Conservation (phyloP, 2,329 filamentous ascomycete genomes). For the Fusarium sterilihyphosum region DNA sequence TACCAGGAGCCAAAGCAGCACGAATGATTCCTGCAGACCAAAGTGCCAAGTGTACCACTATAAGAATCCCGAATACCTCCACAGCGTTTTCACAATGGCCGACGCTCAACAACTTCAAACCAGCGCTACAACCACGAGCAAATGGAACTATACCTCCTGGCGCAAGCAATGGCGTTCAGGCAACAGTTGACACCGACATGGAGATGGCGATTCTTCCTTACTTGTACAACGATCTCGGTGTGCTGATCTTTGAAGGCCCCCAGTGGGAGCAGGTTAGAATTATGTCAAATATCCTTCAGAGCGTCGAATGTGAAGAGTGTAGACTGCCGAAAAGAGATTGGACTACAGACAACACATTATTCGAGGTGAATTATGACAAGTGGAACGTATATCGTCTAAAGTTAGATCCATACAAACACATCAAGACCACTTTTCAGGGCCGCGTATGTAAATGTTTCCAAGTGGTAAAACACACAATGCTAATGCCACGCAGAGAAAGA, state of each 20-base stretch:
- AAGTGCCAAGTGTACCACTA: not conserved
- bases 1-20: not conserved
- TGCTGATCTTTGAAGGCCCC: conserved; percentile 45
- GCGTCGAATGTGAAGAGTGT: conserved; percentile 9
- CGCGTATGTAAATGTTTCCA: conserved; percentile 7
- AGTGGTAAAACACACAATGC: not conserved
- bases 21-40: not conserved
- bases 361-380: not conserved
- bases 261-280: conserved; percentile 24
- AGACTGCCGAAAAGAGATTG: not conserved
- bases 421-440: not conserved
- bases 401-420: conserved; percentile 15
- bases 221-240: conserved; percentile 48
- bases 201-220: conserved; percentile 6
- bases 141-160: not conserved
- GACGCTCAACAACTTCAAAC: conserved; percentile 36
- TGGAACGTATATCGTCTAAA: conserved; percentile 23
- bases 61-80: conserved; percentile 5
- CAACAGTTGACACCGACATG: not conserved
- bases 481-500: conserved; percentile 1
- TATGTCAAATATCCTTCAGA: conserved; percentile 39
- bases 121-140: conserved; percentile 31
- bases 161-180: not conserved
- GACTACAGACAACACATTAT: not conserved
- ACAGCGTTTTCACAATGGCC: conserved; percentile 26